Percentiles rank a stretch among this genome's conserved stretches.
These are phyloP conservation scores for Candida nitratophila DNA, from an alignment of 805 yeast species.

Conservation along the genomic window DNA sequence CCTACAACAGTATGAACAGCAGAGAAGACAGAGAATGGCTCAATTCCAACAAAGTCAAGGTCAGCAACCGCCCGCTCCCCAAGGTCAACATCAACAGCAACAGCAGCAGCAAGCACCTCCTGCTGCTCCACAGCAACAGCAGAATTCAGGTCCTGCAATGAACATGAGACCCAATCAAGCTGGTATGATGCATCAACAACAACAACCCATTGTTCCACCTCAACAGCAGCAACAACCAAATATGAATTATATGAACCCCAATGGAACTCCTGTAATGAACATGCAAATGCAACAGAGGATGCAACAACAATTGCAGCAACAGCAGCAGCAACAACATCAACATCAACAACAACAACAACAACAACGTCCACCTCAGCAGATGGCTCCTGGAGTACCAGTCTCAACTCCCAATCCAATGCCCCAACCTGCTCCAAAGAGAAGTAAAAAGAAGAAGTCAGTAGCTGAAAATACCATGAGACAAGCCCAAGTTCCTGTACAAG, in stretches of 20 bases:
- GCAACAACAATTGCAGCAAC: background rate
- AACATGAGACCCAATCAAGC: background rate
- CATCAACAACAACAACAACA: background rate
- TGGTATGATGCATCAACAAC: background rate
- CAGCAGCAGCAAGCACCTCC: background rate
- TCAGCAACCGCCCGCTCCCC: conserved; percentile 3
- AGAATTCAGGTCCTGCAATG: background rate
- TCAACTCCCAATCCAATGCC: background rate
- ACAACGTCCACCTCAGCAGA: background rate
- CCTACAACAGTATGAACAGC: conserved; percentile 28
- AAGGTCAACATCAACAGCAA: background rate
- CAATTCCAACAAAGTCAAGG: conserved; percentile 6
- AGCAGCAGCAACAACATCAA: background rate
- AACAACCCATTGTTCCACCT: background rate
- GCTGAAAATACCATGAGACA: background rate
- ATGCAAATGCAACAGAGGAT: background rate
- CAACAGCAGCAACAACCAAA: background rate
- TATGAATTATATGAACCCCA: background rate
- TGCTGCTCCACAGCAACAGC: background rate
- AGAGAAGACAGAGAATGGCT: conserved; percentile 18
- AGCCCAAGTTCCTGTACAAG: background rate
- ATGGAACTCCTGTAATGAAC: background rate
- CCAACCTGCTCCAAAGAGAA: background rate
- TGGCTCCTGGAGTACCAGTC: background rate
- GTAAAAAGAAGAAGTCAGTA: background rate